A percentile compares a stretch with the other conserved stretches of the same genome.
These are phyloP conservation scores for Ilex aquifolium DNA, from an alignment of 257 asterid genomes.

Conservation along the genomic window DNA sequence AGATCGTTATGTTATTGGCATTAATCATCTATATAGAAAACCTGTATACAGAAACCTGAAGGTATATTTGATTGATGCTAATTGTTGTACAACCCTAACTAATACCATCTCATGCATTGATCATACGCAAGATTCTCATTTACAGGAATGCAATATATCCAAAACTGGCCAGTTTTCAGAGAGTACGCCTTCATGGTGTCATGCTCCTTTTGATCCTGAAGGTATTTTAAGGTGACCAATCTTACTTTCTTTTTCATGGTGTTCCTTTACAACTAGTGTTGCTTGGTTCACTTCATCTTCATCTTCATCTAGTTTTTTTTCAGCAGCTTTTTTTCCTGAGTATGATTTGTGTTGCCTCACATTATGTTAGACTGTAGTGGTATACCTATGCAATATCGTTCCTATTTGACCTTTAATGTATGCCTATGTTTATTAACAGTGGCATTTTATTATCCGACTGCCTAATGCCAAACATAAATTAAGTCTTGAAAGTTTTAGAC, in stretches of 20 bases:
- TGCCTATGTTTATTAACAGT: too few species aligned
- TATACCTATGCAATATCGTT: too few species aligned
- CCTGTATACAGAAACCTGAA: slow-evolving; percentile 74
- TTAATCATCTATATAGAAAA: slow-evolving; percentile 59
- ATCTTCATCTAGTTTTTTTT: too few species aligned
- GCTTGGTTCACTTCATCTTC: too few species aligned
- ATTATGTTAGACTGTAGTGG: too few species aligned
- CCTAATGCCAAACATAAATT: too few species aligned
- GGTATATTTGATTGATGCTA: slow-evolving; percentile 31
- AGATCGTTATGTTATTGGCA: slow-evolving; percentile 69
- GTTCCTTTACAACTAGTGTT: too few species aligned
- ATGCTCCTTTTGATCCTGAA: slow-evolving; percentile 87
- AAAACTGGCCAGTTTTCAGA: slow-evolving; percentile 33
- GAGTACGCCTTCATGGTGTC: slow-evolving; percentile 58
- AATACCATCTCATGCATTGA: slow-evolving; percentile 10
- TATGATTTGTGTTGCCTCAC: too few species aligned
- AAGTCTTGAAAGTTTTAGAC: too few species aligned
- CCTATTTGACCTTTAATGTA: too few species aligned
- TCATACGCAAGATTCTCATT: slow-evolving; percentile 10
- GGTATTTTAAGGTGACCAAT: slow-evolving; percentile 71
- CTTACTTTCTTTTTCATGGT: not conserved
- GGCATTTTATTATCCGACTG: too few species aligned
- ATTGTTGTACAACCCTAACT: slow-evolving; percentile 9
- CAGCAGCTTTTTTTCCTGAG: too few species aligned
- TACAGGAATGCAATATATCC: slow-evolving; percentile 59